A percentile compares a stretch with the other conserved stretches of the same genome.
Conservation (phyloP, 106 monocot genomes). For the Cymbidium sinense region DNA sequence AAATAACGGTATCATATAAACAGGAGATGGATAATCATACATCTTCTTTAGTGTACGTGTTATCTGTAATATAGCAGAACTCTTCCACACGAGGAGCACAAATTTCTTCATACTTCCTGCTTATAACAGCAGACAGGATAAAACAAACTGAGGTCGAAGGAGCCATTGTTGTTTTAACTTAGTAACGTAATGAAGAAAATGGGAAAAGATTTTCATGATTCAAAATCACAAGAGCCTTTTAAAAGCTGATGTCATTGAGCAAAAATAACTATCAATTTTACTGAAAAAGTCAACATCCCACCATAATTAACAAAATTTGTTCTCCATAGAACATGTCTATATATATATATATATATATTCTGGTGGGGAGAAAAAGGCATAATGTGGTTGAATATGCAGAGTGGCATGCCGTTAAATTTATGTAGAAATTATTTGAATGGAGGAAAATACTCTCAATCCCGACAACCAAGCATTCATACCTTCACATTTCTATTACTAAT, state of each 20-base stretch:
- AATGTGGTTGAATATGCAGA: not conserved
- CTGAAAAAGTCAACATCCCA: no score
- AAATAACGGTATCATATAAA: not conserved
- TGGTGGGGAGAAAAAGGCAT: no score
- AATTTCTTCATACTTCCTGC: conserved; percentile 85
- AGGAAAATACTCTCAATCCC: not conserved
- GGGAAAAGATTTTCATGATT: not conserved
- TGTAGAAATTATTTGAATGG: not conserved
- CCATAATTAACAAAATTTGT: no score
- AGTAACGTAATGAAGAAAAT: not conserved
- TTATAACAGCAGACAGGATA: not conserved
- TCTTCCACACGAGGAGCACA: conserved; percentile 77
- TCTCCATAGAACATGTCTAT: no score
- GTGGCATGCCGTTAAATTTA: not conserved
- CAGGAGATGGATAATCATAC: conserved; percentile 23
- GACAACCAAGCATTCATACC: no score
- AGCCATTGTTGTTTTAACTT: not conserved
- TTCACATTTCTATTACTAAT: no score
- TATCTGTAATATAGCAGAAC: conserved; percentile 86
- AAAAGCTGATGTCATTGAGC: not conserved
- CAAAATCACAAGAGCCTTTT: not conserved
- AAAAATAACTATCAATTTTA: no score
- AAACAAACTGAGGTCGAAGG: not conserved
- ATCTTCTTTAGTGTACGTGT: conserved; percentile 59
- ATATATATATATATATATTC: no score